Evolutionary conservation across 768 basidiomycete genomes (phyloP).

Genomic region (Leccinum sublutescens): DNA sequence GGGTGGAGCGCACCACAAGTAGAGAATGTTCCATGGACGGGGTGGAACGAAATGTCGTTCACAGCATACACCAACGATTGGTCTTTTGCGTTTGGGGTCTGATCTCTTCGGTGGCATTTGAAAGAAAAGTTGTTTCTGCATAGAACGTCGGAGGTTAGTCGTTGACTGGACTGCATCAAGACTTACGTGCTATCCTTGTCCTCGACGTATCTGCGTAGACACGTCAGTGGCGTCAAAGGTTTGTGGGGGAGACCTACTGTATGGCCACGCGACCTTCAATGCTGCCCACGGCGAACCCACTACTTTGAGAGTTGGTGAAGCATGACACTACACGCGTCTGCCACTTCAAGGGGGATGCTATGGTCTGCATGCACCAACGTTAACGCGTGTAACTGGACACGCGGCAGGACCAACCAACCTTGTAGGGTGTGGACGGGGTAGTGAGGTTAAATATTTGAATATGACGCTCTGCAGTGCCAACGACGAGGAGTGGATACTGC

Average conservation of each 20-base stretch:
- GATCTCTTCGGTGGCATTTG: constrained; percentile 74
- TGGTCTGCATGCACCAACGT: constrained; percentile 47
- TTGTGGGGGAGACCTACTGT: constrained; percentile 59
- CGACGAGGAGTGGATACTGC: constrained; percentile 80
- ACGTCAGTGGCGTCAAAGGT: background rate
- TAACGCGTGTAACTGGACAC: background rate
- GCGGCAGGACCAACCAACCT: constrained; percentile 46
- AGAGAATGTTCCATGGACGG: constrained; percentile 80
- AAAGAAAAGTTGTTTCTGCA: constrained; percentile 81
- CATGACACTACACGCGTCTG: constrained; percentile 87
- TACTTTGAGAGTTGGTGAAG: constrained; percentile 63
- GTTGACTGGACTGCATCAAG: constrained; percentile 12
- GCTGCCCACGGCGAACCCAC: constrained; percentile 82
- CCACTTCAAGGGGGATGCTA: constrained; percentile 88
- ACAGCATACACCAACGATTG: constrained; percentile 77
- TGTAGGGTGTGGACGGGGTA: constrained; percentile 76
- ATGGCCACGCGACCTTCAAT: constrained; percentile 93
- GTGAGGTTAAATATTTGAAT: constrained; percentile 86
- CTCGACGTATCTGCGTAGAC: constrained; percentile 66
- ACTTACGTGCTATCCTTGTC: constrained; percentile 74
- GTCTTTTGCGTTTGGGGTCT: constrained; percentile 53
- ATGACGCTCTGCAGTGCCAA: constrained; percentile 90
- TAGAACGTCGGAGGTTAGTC: background rate
- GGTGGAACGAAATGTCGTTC: constrained; percentile 86
- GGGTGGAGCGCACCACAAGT: constrained; percentile 57